These are phyloP conservation scores for Tolypocladium tundrense DNA, from an alignment of 2,329 filamentous ascomycete species.

Conservation along the genomic window DNA sequence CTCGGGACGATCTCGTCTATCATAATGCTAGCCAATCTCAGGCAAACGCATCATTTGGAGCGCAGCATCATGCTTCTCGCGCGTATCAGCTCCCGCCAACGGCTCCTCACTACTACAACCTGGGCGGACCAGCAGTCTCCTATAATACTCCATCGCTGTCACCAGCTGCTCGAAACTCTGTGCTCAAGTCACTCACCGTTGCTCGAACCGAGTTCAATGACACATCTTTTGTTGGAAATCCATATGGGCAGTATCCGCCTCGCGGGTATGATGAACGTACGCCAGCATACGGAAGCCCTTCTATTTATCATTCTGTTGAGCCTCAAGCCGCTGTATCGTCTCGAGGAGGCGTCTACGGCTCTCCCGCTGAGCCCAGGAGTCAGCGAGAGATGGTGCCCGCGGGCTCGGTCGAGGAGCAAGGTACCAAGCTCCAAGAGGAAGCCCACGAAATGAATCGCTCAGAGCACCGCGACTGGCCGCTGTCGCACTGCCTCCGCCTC, in stretches of 20 bases:
- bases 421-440: not conserved
- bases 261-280: not conserved
- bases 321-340: not conserved
- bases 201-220: not conserved
- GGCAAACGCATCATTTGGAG: not conserved
- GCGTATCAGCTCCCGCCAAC: not conserved
- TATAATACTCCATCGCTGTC: not conserved
- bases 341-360: not conserved
- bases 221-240: not conserved
- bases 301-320: not conserved
- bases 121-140: not conserved
- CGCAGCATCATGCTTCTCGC: not conserved
- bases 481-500: slow-evolving; percentile 1
- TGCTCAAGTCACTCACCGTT: not conserved
- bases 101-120: not conserved
- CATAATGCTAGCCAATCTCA: not conserved
- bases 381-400: not conserved
- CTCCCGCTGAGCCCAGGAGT: not conserved
- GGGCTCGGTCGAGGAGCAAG: not conserved
- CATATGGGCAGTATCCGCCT: not conserved
- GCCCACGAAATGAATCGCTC: not conserved
- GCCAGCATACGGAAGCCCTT: not conserved
- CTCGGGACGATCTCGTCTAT: not conserved
- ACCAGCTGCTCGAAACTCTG: not conserved
- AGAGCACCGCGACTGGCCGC: slow-evolving; percentile 6